These are phyloP conservation scores for Orbilia quercus DNA, from an alignment of 2,329 filamentous ascomycete species.

Conservation along the genomic window DNA sequence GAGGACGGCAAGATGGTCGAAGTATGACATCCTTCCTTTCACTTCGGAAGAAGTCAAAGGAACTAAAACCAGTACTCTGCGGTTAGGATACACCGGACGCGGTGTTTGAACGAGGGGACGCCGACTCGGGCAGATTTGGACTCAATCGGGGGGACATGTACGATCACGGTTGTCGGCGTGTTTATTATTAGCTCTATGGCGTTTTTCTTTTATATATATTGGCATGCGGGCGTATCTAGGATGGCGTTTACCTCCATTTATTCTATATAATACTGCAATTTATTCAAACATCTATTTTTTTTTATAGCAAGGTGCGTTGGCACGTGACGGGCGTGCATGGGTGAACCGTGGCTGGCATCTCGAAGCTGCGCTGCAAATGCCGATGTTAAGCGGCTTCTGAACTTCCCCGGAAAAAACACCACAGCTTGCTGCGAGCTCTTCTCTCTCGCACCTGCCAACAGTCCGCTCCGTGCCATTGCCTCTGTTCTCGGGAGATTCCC, in stretches of 20 bases:
- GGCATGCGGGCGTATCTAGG: too few relatives aligned
- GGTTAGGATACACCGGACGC: not conserved
- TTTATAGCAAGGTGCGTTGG: not conserved
- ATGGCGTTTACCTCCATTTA: too few relatives aligned
- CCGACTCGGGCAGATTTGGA: slow-evolving; percentile 38
- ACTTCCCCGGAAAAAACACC: slow-evolving; percentile 48
- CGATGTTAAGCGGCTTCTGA: slow-evolving; percentile 52
- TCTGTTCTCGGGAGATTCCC: slow-evolving; percentile 11
- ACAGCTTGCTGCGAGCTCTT: slow-evolving; percentile 30
- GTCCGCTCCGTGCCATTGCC: slow-evolving; percentile 34
- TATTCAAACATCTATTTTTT: too few relatives aligned
- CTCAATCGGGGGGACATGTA: slow-evolving; percentile 19
- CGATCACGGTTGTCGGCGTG: slow-evolving; percentile 50
- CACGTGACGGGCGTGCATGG: not conserved
- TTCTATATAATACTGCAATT: too few relatives aligned
- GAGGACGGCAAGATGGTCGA: slow-evolving; percentile 76
- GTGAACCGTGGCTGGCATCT: slow-evolving; percentile 17
- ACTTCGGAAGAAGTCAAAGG: not conserved
- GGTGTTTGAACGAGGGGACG: slow-evolving; percentile 29
- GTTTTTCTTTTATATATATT: slow-evolving; percentile 28
- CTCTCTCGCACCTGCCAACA: slow-evolving; percentile 16
- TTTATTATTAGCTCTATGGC: slow-evolving; percentile 49
- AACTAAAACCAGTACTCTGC: not conserved
- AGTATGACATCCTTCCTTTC: slow-evolving; percentile 41
- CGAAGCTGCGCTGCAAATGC: slow-evolving; percentile 25